Conservation (phyloP, 352 stramenopile genomes). For the Phytophthora brassicae region DNA sequence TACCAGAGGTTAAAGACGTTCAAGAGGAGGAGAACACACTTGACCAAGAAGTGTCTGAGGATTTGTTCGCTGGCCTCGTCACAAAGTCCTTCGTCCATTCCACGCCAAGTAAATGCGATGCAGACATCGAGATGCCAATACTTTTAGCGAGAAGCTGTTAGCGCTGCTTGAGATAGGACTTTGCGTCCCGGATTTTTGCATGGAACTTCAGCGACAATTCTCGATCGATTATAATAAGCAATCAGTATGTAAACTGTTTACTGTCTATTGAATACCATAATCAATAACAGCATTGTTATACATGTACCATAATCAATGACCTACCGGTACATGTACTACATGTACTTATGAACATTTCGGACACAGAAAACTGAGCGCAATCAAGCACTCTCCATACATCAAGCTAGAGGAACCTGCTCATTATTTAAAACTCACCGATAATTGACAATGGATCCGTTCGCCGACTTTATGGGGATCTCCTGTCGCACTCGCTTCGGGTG, state of each 20-base stretch:
- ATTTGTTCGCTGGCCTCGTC: constrained; percentile 41
- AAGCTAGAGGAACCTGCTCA: constrained; percentile 1
- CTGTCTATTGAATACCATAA: too few relatives aligned
- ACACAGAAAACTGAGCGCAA: constrained; percentile 17
- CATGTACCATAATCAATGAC: too few relatives aligned
- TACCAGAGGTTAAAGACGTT: constrained; percentile 1
- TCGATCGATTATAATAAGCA: too few relatives aligned
- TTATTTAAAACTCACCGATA: constrained; percentile 6
- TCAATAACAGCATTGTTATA: too few relatives aligned
- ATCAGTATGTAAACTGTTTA: too few relatives aligned
- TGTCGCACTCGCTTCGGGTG: constrained; percentile 23
- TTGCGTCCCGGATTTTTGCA: too few relatives aligned
- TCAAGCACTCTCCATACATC: neutral
- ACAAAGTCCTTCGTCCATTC: constrained; percentile 28
- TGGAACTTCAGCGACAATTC: too few relatives aligned
- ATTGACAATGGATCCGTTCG: constrained; percentile 9
- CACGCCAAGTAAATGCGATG: constrained; percentile 8
- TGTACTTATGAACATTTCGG: too few relatives aligned
- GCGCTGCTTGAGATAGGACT: neutral
- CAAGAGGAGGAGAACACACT: constrained; percentile 22
- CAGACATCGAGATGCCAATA: neutral
- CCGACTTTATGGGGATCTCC: constrained; percentile 29
- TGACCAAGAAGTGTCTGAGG: constrained; percentile 15
- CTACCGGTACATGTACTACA: too few relatives aligned
- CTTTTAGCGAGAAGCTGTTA: constrained; percentile 17